A percentile compares a stretch with the other conserved stretches of the same genome.
Evolutionary conservation across 805 yeast genomes (phyloP).

Genomic region (Zygotorulaspora florentina): DNA sequence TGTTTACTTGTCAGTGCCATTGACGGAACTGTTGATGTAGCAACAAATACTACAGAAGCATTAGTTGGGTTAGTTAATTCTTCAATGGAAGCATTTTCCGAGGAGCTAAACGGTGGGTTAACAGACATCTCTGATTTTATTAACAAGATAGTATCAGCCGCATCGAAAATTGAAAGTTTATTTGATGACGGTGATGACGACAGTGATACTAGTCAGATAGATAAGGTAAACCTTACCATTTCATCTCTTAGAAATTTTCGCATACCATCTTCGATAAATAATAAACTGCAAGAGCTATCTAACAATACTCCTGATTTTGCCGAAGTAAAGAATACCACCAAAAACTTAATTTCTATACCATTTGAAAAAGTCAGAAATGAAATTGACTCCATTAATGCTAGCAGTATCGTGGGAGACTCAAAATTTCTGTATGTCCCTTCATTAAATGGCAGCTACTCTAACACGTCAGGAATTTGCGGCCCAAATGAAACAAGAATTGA

Average conservation of each 20-base stretch:
- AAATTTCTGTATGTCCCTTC: slow-evolving; percentile 41
- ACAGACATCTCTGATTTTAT: slow-evolving; percentile 54
- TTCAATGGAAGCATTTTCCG: slow-evolving; percentile 51
- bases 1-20: slow-evolving; percentile 75
- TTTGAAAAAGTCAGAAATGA: slow-evolving; percentile 46
- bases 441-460: slow-evolving; percentile 7
- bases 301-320: slow-evolving; percentile 61
- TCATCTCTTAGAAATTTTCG: slow-evolving; percentile 50
- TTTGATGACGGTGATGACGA: slow-evolving; percentile 42
- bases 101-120: slow-evolving; percentile 63
- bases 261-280: slow-evolving; percentile 63
- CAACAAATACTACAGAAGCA: slow-evolving; percentile 66
- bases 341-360: slow-evolving; percentile 52
- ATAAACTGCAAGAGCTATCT: slow-evolving; percentile 48
- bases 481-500: slow-evolving; percentile 38
- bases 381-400: slow-evolving; percentile 35
- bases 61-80: slow-evolving; percentile 58
- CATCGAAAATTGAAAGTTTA: slow-evolving; percentile 49
- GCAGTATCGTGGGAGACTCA: slow-evolving; percentile 22
- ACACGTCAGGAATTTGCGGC: slow-evolving; percentile 38
- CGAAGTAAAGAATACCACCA: slow-evolving; percentile 56
- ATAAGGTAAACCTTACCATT: slow-evolving; percentile 56
- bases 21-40: slow-evolving; percentile 66
- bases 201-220: slow-evolving; percentile 28
- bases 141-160: slow-evolving; percentile 50